Base-by-base conservation (phyloP, 768 basidiomycete genomes). In the Tricholoma hemisulphureum region DNA sequence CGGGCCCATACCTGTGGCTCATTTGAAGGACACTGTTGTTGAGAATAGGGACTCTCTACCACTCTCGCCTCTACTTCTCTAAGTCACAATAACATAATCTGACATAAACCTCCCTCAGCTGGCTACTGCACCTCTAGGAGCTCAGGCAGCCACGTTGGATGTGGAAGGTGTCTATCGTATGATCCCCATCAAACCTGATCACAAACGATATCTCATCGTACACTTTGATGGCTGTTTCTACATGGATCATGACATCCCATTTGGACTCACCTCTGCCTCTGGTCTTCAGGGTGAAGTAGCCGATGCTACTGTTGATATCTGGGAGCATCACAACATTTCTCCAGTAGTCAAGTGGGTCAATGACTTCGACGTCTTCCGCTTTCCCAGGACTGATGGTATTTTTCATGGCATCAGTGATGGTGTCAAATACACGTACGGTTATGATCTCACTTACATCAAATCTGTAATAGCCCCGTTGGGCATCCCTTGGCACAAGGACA, bases 141-240 rank as follows among this genome's bases (percentile, higher is more conserved):
- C 72, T 0, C 61, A 70, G 41, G 75, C 67, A 0, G 62, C 68
- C 6, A 63, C 67, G 0, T 67, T 72, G 28, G 73, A 75, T 48
- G 60, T 74, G 14, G 62, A 63, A 20, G 48, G 63, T 4, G 66
- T 68, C n/a, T 66, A 71, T 51, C 63, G 71, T 20, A 65, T 61
- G 4, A 60, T 62, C 7, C 74, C 72, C 3, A 52, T 70, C 6
- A 35, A 35, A 13, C 71, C 73, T 0, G 56, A 59, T 21, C 67
- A 75, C 31, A 71, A 73, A 26, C 52, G 53, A 2, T 61, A 31
- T 20, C 41, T 63, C n/a, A 60, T 67, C 7, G 59, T 68, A 1
- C 23, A 18, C 4, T 58, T 59, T 34, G 41, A 65, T 6, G 60
- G 57, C 8, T 6, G 46, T n/a, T 64, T 69, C 34, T 69, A 59